Conservation (phyloP, 768 basidiomycete genomes). For the Macrolepiota fuliginosa region DNA sequence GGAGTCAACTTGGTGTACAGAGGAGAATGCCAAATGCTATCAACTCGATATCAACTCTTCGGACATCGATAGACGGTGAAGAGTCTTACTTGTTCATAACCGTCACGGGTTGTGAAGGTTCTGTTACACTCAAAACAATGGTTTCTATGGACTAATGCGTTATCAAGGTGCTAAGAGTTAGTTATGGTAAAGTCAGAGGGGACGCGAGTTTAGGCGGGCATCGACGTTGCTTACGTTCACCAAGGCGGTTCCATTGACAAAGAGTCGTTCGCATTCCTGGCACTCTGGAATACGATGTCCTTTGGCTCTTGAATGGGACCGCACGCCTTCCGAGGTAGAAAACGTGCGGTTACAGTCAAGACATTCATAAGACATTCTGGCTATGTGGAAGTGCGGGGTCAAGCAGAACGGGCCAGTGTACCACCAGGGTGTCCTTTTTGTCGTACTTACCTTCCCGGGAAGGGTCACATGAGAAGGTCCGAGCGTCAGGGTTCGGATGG, state of each 20-base stretch:
- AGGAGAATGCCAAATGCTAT: constrained; percentile 2
- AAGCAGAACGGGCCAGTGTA: not conserved
- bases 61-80: not conserved
- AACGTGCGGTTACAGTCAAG: constrained; percentile 9
- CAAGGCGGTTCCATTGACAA: not conserved
- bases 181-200: not conserved
- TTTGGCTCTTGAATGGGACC: constrained; percentile 13
- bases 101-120: not conserved
- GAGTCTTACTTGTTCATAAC: not conserved
- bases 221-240: not conserved
- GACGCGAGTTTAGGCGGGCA: not conserved
- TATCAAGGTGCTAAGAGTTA: not conserved
- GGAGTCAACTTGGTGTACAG: not conserved
- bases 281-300: constrained; percentile 6
- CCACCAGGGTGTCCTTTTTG: not conserved
- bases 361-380: constrained; percentile 7
- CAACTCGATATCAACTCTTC: not conserved
- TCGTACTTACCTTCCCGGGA: not conserved
- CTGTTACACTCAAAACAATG: not conserved
- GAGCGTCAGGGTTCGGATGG: no score
- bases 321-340: not conserved
- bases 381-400: not conserved
- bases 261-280: not conserved
- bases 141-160: not conserved
- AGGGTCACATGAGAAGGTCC: not conserved